Base-by-base conservation (phyloP, 805 yeast species). In the Hagleromyces aurorensis region DNA sequence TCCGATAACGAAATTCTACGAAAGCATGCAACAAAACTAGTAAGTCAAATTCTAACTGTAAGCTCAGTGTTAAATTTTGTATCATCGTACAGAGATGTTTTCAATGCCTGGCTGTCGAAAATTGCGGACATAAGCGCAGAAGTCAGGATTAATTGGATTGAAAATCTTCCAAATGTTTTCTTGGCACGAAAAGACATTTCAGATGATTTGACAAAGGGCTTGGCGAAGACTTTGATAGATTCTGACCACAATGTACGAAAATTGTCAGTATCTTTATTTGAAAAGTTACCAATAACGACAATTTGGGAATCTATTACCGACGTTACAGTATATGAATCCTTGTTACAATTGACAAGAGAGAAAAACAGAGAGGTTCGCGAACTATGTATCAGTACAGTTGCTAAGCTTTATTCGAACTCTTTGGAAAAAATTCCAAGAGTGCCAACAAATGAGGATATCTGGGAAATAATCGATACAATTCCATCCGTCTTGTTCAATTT, bases 81-180 rank as follows among this genome's bases (percentile, higher is more conserved):
- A 8, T 53, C 67, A 1, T 61, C 65, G 0, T 83, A 78, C 43
- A 65, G 64, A 21, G 71, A 71, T 9, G 70, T 80, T 1, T 85
- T 78, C 72, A 50, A 58, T 10, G 68, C 65, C 16, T 86, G 94
- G 94, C 52, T 81, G 31, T 78, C 77, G 38, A 80, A 86, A 41
- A 69, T 79, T 4, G 62, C 78, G 7, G 96, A 86, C 50, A 60
- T 72, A 6, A 72, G 79, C 2, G 62, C 80, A 0, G 49, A 48
- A 2, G 87, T 85, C 2, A 63, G 96, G 30, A 54, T 66, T 4
- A 65, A 68, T 32, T 86, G 96, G 95, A 73, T 72, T 0, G 72
- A 72, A 27, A 69, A 73, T 19, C 54, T 75, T 0, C 65, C 77
- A 0, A 52, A 46, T 1, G 65, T 79, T 6, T 37, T 84, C 2